Conservation (phyloP, 306 rosid species). For the Vicia sativa region DNA sequence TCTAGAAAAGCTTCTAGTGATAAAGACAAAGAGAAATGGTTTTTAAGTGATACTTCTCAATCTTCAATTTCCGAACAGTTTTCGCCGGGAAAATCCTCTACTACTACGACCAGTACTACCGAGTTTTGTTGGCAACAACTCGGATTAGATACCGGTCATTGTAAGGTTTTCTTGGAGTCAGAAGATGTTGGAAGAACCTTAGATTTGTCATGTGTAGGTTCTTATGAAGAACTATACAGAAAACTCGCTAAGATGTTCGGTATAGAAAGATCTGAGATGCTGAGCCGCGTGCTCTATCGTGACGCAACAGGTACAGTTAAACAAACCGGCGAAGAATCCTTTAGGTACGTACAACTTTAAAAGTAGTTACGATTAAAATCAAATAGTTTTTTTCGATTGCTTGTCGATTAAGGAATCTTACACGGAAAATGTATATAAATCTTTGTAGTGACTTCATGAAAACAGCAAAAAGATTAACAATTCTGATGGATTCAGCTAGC, state of each 20-base stretch:
- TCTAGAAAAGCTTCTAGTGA: slow-evolving; percentile 53
- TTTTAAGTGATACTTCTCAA: slow-evolving; percentile 47
- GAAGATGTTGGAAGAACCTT: slow-evolving; percentile 94
- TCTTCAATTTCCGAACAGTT: slow-evolving; percentile 35
- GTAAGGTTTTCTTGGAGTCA: slow-evolving; percentile 91
- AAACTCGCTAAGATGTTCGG: slow-evolving; percentile 85
- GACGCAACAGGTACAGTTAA: slow-evolving; percentile 73
- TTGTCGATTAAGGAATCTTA: too few relatives aligned
- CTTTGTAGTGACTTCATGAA: slow-evolving; percentile 80
- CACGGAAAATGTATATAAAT: background rate
- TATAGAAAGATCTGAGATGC: slow-evolving; percentile 68
- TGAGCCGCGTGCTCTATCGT: slow-evolving; percentile 75
- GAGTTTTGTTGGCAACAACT: slow-evolving; percentile 61
- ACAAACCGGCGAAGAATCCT: slow-evolving; percentile 87
- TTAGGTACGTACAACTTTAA: slow-evolving; percentile 44
- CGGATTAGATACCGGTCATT: slow-evolving; percentile 74
- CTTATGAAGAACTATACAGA: slow-evolving; percentile 80
- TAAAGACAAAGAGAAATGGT: slow-evolving; percentile 50
- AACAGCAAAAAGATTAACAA: slow-evolving; percentile 79
- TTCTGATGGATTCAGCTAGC: slow-evolving; percentile 58
- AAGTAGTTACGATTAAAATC: background rate
- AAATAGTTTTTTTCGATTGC: background rate
- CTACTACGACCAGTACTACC: slow-evolving; percentile 22
- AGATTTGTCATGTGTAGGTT: slow-evolving; percentile 65
- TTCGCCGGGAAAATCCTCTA: slow-evolving; percentile 60